A percentile compares a stretch with the other conserved stretches of the same genome.
Evolutionary conservation across 768 basidiomycete species (phyloP).

Genomic region (Kockovaella imperatae): DNA sequence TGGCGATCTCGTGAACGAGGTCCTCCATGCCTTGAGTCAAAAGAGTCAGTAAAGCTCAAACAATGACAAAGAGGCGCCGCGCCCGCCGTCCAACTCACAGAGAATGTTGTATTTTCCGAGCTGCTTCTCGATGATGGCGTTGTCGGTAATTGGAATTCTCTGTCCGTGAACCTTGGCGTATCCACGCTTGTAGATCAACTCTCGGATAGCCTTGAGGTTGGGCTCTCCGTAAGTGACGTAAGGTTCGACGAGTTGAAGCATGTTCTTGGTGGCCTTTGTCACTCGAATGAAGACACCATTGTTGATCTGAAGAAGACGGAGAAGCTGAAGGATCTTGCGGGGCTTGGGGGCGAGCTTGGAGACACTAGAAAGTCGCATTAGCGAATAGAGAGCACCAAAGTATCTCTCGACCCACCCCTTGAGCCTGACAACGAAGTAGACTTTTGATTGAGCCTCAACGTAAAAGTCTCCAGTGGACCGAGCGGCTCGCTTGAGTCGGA

Average conservation of each 20-base stretch:
- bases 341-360: constrained; percentile 99
- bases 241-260: constrained; percentile 95
- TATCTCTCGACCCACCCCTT: constrained; percentile 66
- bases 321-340: constrained; percentile 95
- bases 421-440: constrained; percentile 95
- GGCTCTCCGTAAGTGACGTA: constrained; percentile 92
- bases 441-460: constrained; percentile 91
- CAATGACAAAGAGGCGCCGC: background rate
- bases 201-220: constrained; percentile 92
- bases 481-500: constrained; percentile 87
- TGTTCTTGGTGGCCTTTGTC: constrained; percentile 90
- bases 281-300: constrained; percentile 98
- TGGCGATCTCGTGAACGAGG: constrained; percentile 92
- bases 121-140: constrained; percentile 78
- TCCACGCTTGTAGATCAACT: constrained; percentile 98
- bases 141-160: constrained; percentile 89
- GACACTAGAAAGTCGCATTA: constrained; percentile 57
- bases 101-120: constrained; percentile 94
- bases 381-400: background rate
- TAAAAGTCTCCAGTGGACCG: constrained; percentile 91
- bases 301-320: constrained; percentile 98
- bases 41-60: background rate
- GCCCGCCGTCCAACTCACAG: no score
- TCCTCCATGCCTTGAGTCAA: constrained; percentile 73
- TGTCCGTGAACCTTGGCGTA: constrained; percentile 98